A percentile compares a stretch with the other conserved stretches of the same genome.
Conservation (phyloP, 2,329 filamentous ascomycete species). For the Lecanicillium sp. region DNA sequence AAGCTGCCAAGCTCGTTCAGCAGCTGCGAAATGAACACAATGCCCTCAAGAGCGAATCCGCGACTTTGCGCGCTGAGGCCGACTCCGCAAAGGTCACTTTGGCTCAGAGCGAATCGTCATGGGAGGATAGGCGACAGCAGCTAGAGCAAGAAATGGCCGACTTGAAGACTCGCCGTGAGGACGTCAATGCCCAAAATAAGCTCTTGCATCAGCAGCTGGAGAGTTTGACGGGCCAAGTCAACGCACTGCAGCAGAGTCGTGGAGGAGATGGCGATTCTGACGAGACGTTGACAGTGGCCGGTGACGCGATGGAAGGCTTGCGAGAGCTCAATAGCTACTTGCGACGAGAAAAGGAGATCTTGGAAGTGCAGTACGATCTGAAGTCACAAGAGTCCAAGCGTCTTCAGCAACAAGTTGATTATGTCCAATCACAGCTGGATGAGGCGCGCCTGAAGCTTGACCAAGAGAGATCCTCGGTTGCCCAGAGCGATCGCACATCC, state of each 20-base stretch:
- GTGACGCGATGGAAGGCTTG: slow-evolving; percentile 63
- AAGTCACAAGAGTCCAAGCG: slow-evolving; percentile 83
- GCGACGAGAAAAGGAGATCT: slow-evolving; percentile 91
- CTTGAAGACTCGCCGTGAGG: slow-evolving; percentile 69
- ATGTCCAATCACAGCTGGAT: slow-evolving; percentile 80
- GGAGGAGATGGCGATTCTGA: slow-evolving; percentile 41
- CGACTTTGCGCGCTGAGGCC: slow-evolving; percentile 68
- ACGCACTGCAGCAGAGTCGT: slow-evolving; percentile 70
- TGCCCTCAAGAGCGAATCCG: slow-evolving; percentile 69
- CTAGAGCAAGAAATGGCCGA: slow-evolving; percentile 81
- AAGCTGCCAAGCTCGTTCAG: slow-evolving; percentile 83
- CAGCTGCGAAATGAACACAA: slow-evolving; percentile 73
- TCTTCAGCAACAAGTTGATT: slow-evolving; percentile 82
- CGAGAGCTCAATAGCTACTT: slow-evolving; percentile 89
- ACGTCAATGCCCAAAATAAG: slow-evolving; percentile 82
- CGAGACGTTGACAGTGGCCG: slow-evolving; percentile 45
- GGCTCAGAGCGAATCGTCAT: slow-evolving; percentile 75
- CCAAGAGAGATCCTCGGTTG: slow-evolving; percentile 72
- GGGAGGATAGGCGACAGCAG: slow-evolving; percentile 72
- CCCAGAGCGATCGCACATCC: slow-evolving; percentile 64
- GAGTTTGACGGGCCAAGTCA: slow-evolving; percentile 70
- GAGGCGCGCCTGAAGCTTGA: slow-evolving; percentile 83
- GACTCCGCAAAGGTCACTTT: slow-evolving; percentile 78
- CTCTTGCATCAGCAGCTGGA: slow-evolving; percentile 86
- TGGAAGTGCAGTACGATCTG: slow-evolving; percentile 92